phyloP scores from a whole-genome alignment of 345 rosid genomes.

The Sisymbrium irio region DNA sequence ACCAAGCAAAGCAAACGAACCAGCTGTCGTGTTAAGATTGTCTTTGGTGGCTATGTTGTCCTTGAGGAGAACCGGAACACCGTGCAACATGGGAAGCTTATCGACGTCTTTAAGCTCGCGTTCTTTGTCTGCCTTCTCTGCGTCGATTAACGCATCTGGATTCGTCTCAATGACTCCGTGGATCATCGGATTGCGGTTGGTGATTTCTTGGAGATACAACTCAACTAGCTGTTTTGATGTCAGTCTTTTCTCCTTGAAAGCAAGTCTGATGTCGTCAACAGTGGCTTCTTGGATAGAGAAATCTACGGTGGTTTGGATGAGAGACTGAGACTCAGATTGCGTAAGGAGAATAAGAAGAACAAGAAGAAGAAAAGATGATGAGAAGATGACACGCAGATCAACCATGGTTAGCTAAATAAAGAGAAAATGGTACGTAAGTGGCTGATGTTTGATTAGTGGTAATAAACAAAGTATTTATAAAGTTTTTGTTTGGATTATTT shows the following conservation, averaged over 20 bases:
- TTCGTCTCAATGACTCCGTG: conserved; percentile 64
- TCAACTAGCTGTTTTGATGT: conserved; percentile 58
- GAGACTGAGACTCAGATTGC: not conserved
- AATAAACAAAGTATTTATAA: too few species aligned
- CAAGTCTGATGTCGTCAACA: conserved; percentile 41
- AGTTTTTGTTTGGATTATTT: too few species aligned
- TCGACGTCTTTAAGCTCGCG: conserved; percentile 25
- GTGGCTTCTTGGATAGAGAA: conserved; percentile 22
- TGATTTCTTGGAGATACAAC: conserved; percentile 49
- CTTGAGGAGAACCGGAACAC: conserved; percentile 69
- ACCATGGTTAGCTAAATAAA: not conserved
- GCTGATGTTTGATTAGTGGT: not conserved
- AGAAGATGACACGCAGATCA: not conserved
- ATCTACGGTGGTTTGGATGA: not conserved
- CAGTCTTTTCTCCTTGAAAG: conserved; percentile 23
- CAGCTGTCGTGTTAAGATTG: conserved; percentile 69
- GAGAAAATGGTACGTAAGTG: not conserved
- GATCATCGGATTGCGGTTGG: conserved; percentile 46
- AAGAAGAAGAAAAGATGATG: not conserved
- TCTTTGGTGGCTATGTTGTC: conserved; percentile 63
- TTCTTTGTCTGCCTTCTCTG: conserved; percentile 59
- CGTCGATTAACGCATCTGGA: conserved; percentile 58
- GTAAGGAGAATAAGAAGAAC: not conserved
- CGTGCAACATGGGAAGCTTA: conserved; percentile 45
- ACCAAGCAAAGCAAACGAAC: conserved; percentile 62